Evolutionary conservation across 352 stramenopile genomes (phyloP).

Genomic region (Phytophthora syringae): DNA sequence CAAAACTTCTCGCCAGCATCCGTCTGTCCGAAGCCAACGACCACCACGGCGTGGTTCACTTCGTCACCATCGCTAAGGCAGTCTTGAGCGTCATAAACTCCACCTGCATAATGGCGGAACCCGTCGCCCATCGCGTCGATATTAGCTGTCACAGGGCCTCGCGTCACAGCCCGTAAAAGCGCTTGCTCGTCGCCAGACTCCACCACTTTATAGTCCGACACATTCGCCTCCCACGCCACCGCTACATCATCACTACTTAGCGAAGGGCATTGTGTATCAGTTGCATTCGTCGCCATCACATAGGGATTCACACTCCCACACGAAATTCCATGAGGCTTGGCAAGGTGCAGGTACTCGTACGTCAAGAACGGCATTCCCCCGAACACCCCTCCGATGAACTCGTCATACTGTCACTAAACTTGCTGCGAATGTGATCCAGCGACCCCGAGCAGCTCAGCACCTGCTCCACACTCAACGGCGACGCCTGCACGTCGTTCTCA

Average conservation of each 20-base stretch:
- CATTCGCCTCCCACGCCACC: constrained; percentile 52
- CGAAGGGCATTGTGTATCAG: constrained; percentile 46
- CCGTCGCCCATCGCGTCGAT: constrained; percentile 74
- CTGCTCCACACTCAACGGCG: constrained; percentile 84
- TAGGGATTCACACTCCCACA: constrained; percentile 78
- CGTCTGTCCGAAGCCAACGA: constrained; percentile 86
- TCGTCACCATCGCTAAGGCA: constrained; percentile 76
- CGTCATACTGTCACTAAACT: constrained; percentile 72
- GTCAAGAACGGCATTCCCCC: constrained; percentile 92
- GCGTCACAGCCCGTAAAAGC: constrained; percentile 65
- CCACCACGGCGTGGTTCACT: constrained; percentile 89
- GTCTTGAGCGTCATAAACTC: constrained; percentile 86
- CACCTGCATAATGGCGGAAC: constrained; percentile 87
- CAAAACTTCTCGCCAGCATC: constrained; percentile 81
- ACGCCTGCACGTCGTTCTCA: constrained; percentile 65
- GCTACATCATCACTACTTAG: constrained; percentile 43
- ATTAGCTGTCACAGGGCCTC: constrained; percentile 78
- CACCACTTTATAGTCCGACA: constrained; percentile 66
- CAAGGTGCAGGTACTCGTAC: constrained; percentile 83
- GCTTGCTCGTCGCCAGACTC: constrained; percentile 59
- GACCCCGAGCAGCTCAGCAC: constrained; percentile 78
- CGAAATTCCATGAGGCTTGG: constrained; percentile 70
- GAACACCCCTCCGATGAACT: constrained; percentile 86
- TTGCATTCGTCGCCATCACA: constrained; percentile 75
- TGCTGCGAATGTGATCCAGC: constrained; percentile 80